These are phyloP conservation scores for Cytidiella melzeri DNA, from an alignment of 768 basidiomycete species.

Conservation along the genomic window DNA sequence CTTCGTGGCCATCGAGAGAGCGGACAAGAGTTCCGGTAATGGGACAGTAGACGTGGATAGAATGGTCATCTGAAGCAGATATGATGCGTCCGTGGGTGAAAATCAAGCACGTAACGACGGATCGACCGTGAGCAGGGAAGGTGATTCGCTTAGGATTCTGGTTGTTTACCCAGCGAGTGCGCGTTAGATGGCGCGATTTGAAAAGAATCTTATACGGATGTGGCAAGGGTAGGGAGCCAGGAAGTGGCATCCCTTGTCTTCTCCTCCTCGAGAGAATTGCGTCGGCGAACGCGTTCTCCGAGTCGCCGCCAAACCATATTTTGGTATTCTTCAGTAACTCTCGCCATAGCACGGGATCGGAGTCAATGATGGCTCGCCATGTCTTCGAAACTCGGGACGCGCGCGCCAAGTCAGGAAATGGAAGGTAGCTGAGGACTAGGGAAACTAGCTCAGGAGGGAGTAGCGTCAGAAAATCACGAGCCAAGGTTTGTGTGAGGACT, in stretches of 20 bases:
- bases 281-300: conserved; percentile 74
- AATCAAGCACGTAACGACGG: conserved; percentile 93
- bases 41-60: conserved; percentile 93
- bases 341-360: conserved; percentile 85
- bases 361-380: conserved; percentile 91
- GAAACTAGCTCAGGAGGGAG: conserved; percentile 91
- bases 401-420: conserved; percentile 75
- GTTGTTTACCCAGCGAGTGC: conserved; percentile 74
- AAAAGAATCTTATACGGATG: conserved; percentile 92
- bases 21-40: conserved; percentile 67
- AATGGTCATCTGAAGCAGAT: conserved; percentile 95
- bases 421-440: conserved; percentile 79
- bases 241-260: conserved; percentile 32
- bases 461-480: conserved; percentile 89
- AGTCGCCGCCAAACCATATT: conserved; percentile 86
- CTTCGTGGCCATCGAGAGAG: conserved; percentile 84
- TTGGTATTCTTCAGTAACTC: conserved; percentile 77
- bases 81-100: conserved; percentile 95
- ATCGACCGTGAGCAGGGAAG: conserved; percentile 83
- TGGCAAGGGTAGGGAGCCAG: conserved; percentile 56
- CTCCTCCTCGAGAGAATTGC: conserved; percentile 60
- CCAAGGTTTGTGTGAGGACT: conserved; percentile 83
- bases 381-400: conserved; percentile 84
- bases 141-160: conserved; percentile 68
- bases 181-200: conserved; percentile 81